A percentile compares a stretch with the other conserved stretches of the same genome.
phyloP scores from a whole-genome alignment of 2,329 filamentous ascomycete genomes.

The Botrytis galanthina region DNA sequence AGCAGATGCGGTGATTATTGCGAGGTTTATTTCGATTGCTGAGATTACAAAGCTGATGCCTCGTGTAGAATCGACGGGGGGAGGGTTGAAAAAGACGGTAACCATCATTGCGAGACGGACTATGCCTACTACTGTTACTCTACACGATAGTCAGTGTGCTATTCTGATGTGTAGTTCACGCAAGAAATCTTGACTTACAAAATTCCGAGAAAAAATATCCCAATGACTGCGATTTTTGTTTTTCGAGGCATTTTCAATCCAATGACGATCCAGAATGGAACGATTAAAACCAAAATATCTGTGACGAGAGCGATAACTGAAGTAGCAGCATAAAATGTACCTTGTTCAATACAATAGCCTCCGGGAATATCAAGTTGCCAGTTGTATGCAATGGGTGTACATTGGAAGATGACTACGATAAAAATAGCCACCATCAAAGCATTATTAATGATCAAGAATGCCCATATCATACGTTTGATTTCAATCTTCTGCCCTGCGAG shows the following conservation, averaged over 20 bases:
- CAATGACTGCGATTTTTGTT: neutral
- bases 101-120: neutral
- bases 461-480: neutral
- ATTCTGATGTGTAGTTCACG: neutral
- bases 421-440: neutral
- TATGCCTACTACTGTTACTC: neutral
- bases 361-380: neutral
- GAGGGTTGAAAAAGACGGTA: neutral
- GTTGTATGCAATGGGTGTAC: neutral
- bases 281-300: neutral
- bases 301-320: neutral
- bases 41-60: neutral
- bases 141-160: neutral
- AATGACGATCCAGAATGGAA: constrained; percentile 4
- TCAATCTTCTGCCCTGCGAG: neutral
- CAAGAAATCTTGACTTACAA: neutral
- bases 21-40: neutral
- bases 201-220: neutral
- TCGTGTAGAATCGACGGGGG: neutral
- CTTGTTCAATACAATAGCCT: neutral
- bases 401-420: neutral
- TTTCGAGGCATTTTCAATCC: constrained; percentile 5
- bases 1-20: neutral
- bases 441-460: neutral
- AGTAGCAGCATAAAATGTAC: neutral